Conservation (phyloP, 352 stramenopile species). For the Pythium brachiatum region DNA sequence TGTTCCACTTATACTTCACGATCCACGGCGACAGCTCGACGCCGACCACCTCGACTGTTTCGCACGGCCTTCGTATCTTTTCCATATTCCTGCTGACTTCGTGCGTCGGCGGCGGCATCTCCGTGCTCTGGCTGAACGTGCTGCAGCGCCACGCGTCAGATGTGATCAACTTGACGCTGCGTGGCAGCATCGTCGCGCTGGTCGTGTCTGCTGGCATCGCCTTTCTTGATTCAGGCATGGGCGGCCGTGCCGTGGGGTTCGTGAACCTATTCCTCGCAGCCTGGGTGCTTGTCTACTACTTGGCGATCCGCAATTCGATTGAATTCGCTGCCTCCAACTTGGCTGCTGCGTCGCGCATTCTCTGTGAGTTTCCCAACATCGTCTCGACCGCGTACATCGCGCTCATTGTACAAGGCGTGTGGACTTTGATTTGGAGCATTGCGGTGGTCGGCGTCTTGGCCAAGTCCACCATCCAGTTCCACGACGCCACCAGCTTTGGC, state of each 20-base stretch:
- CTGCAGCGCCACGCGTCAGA: constrained; percentile 71
- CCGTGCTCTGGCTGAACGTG: constrained; percentile 69
- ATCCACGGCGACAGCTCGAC: constrained; percentile 48
- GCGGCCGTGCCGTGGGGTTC: constrained; percentile 79
- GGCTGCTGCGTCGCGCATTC: constrained; percentile 59
- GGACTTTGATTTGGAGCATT: constrained; percentile 76
- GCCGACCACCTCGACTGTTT: constrained; percentile 22
- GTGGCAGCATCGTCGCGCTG: constrained; percentile 54
- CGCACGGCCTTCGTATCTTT: constrained; percentile 75
- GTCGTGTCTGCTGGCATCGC: constrained; percentile 44
- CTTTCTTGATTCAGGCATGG: constrained; percentile 70
- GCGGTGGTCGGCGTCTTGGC: constrained; percentile 72
- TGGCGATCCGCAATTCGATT: constrained; percentile 57
- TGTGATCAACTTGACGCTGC: constrained; percentile 73
- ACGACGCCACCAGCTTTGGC: constrained; percentile 62
- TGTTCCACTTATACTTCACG: constrained; percentile 79
- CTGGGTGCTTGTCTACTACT: constrained; percentile 65
- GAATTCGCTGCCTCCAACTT: constrained; percentile 82
- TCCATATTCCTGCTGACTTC: constrained; percentile 64
- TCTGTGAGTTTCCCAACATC: constrained; percentile 73
- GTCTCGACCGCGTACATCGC: constrained; percentile 66
- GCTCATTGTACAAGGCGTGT: constrained; percentile 55
- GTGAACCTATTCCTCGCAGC: constrained; percentile 77
- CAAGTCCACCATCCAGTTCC: constrained; percentile 42
- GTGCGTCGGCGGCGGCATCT: constrained; percentile 61